phyloP scores from a whole-genome alignment of 2,329 filamentous ascomycete species.

The Talaromyces sp. region DNA sequence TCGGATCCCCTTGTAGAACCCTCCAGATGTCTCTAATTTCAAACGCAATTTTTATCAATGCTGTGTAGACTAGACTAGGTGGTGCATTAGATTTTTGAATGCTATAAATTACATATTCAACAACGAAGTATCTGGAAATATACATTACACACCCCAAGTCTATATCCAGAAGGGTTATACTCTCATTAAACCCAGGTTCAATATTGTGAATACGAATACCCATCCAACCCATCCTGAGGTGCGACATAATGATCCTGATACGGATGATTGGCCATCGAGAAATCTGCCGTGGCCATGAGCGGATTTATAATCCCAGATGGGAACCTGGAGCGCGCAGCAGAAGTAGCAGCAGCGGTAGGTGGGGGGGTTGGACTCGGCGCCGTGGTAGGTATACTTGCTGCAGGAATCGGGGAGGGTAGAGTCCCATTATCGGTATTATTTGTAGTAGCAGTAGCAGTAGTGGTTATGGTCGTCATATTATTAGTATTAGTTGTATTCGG shows the following conservation, averaged over 20 bases:
- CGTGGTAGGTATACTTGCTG: conserved; percentile 15
- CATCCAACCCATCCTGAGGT: conserved; percentile 46
- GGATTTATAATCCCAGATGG: conserved; percentile 62
- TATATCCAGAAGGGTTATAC: background rate
- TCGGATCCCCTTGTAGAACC: background rate
- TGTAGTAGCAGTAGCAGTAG: background rate
- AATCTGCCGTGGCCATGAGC: conserved; percentile 67
- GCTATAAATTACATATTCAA: too few species aligned
- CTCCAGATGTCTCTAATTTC: background rate
- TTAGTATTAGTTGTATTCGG: background rate
- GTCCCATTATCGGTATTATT: conserved; percentile 9
- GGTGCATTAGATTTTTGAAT: too few species aligned
- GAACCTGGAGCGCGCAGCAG: conserved; percentile 28
- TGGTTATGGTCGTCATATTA: background rate
- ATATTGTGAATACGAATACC: conserved; percentile 24
- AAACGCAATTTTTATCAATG: background rate
- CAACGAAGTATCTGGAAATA: background rate
- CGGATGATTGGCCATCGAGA: conserved; percentile 72
- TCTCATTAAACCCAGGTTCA: background rate
- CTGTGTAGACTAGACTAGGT: background rate
- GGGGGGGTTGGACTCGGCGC: conserved; percentile 27
- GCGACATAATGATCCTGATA: conserved; percentile 79
- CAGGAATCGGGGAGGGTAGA: background rate
- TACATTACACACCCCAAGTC: background rate
- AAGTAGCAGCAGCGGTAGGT: conserved; percentile 13